Base-by-base conservation (phyloP, 176 grass and related monocot species). In the Ensete glaucum region DNA sequence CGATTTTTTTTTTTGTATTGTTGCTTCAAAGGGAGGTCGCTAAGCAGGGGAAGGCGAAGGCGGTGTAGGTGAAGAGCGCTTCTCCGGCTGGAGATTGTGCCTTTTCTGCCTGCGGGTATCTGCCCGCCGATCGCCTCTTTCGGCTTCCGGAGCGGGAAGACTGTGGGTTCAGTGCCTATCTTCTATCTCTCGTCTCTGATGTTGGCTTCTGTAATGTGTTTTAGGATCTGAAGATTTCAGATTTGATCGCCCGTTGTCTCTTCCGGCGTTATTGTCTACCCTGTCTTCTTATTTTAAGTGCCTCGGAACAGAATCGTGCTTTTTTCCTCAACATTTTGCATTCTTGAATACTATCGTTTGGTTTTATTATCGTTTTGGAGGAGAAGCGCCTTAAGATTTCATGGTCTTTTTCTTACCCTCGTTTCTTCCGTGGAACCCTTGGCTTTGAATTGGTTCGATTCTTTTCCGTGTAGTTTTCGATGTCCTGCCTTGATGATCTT, bases 61-160 rank as follows among this genome's bases (percentile, higher is more conserved):
- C 19, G 20, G 22, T 23, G 60, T 2, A 63, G 60, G 60, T 63
- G 60, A 23, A 63, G 60, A 63, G 60, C 60, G 60, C 21, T 63
- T 63, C 60, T 63, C 60, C 9, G 60, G 60, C 21, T 23, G 60
- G 60, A 63, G 60, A 63, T 63, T 63, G 60, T 24, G 60, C 60
- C 60, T 23, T 63, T 63, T 23, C 19, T 23, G 21, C n/a, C 20
- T 5, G n/a, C 60, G 60, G 60, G 60, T 63, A 3, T 63, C 60
- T 63, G 60, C 60, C 60, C 21, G 60, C 60, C 60, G 60, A 63
- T 63, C 60, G 60, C 60, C 60, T 63, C 60, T 23, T 63, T 22
- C 60, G n/a, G 34, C 34, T 43, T 43, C 34, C 34, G 4, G 34
- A 43, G 5, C 34, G 34, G 34, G 34, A 43, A 43, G 34, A 43